A percentile compares a stretch with the other conserved stretches of the same genome.
phyloP scores from a whole-genome alignment of 163 green algal species.

The Chlamydomonas reinhardtii region DNA sequence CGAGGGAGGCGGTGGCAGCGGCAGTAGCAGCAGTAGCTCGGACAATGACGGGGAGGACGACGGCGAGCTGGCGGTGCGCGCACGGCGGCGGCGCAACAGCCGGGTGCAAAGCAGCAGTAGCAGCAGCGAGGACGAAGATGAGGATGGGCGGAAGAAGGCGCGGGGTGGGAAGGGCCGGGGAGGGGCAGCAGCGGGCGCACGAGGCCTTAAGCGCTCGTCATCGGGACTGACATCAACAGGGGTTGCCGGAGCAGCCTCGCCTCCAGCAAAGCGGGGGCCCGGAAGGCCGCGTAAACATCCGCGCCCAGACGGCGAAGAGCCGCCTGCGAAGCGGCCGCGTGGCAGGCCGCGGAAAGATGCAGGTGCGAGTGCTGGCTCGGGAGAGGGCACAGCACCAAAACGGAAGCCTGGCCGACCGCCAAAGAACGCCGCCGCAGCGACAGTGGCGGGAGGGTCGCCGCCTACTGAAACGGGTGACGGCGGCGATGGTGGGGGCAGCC shows the following conservation, averaged over 20 bases:
- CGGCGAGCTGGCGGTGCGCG: no score
- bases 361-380: not conserved
- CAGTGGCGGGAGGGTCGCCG: no score
- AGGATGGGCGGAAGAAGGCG: no score
- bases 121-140: not conserved
- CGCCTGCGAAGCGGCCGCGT: not conserved
- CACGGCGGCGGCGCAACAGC: no score
- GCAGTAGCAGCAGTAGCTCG: not conserved
- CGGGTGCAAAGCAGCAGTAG: not conserved
- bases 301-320: slow-evolving; percentile 7
- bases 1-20: not conserved
- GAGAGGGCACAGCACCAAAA: not conserved
- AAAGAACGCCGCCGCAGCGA: not conserved
- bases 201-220: no score
- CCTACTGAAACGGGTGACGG: no score
- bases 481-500: no score
- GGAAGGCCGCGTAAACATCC: slow-evolving; percentile 19
- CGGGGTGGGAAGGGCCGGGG: no score
- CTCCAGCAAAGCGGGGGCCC: not conserved
- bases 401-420: not conserved
- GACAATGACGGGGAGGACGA: not conserved
- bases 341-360: not conserved
- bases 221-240: not conserved
- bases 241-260: not conserved
- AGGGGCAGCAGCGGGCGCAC: no score